These are phyloP conservation scores for Moelleriella libera DNA, from an alignment of 2,329 filamentous ascomycete genomes.

Conservation along the genomic window DNA sequence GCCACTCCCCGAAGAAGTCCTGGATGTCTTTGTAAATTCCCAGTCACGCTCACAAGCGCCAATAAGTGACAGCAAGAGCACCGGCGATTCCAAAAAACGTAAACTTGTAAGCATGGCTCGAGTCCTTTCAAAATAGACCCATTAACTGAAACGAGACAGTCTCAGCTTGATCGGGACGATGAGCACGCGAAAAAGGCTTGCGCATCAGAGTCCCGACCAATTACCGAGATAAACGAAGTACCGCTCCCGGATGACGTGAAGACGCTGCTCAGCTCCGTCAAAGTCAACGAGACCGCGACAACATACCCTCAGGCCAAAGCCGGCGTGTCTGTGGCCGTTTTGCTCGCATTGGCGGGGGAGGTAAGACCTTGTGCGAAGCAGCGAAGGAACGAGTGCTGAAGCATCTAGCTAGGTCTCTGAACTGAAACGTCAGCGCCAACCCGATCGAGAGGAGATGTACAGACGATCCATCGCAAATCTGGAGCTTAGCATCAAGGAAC, in stretches of 20 bases:
- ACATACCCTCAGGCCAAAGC: conserved; percentile 9
- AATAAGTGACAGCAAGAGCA: conserved; percentile 5
- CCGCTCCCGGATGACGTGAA: conserved; percentile 18
- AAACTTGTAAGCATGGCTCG: conserved; percentile 24
- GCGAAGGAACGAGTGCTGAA: not conserved
- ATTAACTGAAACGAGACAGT: too few species aligned
- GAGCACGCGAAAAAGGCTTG: conserved; percentile 15
- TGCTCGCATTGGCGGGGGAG: conserved; percentile 24
- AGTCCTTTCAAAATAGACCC: not conserved
- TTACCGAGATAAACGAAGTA: conserved; percentile 11
- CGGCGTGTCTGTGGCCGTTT: conserved; percentile 14
- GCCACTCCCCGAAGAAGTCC: conserved; percentile 30
- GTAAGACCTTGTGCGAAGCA: conserved; percentile 11
- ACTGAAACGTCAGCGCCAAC: conserved; percentile 12
- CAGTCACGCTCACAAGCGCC: conserved; percentile 19
- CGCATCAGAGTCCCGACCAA: conserved; percentile 8
- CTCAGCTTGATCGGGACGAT: conserved; percentile 14
- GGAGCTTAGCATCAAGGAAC: conserved; percentile 29
- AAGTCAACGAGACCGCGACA: conserved; percentile 4
- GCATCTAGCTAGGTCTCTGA: conserved; percentile 13
- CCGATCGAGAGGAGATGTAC: conserved; percentile 19
- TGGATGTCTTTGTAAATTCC: conserved; percentile 30
- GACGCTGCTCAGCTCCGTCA: conserved; percentile 12
- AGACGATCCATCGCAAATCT: conserved; percentile 27
- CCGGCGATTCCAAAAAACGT: conserved; percentile 27